Evolutionary conservation across 225 moss, liverwort and hornwort species (phyloP).

Genomic region (Pseudoscleropodium purum): DNA sequence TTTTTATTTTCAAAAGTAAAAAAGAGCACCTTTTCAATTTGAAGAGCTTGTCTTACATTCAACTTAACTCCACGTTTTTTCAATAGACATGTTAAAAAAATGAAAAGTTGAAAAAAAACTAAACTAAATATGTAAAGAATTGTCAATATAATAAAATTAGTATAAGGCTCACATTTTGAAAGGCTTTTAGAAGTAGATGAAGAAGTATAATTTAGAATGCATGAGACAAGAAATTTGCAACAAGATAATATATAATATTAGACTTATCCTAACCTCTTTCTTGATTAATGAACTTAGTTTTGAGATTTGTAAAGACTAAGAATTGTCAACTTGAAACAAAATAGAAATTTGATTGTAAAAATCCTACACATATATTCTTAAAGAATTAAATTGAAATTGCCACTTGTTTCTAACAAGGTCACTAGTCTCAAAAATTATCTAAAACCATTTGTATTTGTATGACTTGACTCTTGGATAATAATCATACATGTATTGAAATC

Average conservation of each 20-base stretch:
- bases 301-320: rapidly evolving
- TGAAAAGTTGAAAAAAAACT: background rate
- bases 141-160: background rate
- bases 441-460: background rate
- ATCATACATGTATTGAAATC: background rate
- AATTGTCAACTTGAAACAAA: background rate
- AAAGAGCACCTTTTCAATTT: background rate
- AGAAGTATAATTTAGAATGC: background rate
- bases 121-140: background rate
- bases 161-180: background rate
- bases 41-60: background rate
- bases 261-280: background rate
- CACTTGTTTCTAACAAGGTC: background rate
- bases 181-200: background rate
- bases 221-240: background rate
- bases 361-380: background rate
- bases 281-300: background rate
- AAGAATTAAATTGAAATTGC: background rate
- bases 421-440: background rate
- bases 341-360: background rate
- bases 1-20: background rate
- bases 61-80: no score
- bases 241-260: background rate
- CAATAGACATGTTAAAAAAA: background rate
- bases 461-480: background rate